Percentiles rank a stretch among this genome's conserved stretches.
Conservation (phyloP, 2,329 filamentous ascomycete genomes). For the Cladosporium sp. region DNA sequence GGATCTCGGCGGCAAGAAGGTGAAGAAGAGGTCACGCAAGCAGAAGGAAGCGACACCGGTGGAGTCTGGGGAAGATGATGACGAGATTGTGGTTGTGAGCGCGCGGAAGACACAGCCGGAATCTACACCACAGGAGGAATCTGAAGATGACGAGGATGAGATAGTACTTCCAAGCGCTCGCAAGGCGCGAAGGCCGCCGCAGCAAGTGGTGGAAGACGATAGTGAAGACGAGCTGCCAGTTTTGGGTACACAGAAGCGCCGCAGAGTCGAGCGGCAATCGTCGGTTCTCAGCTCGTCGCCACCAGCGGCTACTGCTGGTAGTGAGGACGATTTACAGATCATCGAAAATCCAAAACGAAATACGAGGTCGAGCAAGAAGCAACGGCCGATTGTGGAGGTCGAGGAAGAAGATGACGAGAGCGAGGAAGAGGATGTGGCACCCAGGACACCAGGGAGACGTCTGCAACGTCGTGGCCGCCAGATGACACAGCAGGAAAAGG, state of each 20-base stretch:
- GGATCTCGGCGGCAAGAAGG: background rate
- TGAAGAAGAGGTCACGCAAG: conserved; percentile 19
- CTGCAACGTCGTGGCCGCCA: conserved; percentile 23
- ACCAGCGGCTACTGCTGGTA: conserved; percentile 24
- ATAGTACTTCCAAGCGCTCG: conserved; percentile 10
- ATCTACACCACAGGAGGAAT: conserved; percentile 8
- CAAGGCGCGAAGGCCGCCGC: background rate
- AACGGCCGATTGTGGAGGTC: background rate
- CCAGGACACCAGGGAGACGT: conserved; percentile 28
- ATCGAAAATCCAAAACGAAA: conserved; percentile 18
- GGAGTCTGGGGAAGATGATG: conserved; percentile 1
- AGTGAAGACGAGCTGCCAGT: conserved; percentile 35
- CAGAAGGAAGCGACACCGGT: conserved; percentile 9
- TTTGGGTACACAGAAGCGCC: conserved; percentile 30
- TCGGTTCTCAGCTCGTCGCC: conserved; percentile 31
- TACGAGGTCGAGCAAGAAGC: background rate
- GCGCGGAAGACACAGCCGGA: conserved; percentile 4
- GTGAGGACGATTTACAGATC: conserved; percentile 34
- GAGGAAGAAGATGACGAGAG: conserved; percentile 21
- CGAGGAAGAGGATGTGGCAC: conserved; percentile 26
- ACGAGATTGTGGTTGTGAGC: conserved; percentile 14
- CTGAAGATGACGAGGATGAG: conserved; percentile 18
- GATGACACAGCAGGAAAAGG: conserved; percentile 34
- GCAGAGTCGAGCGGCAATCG: conserved; percentile 17
- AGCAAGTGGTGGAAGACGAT: conserved; percentile 23